These are phyloP conservation scores for Cenchrus americanus DNA, from an alignment of 176 grass and related monocot species.

Conservation along the genomic window DNA sequence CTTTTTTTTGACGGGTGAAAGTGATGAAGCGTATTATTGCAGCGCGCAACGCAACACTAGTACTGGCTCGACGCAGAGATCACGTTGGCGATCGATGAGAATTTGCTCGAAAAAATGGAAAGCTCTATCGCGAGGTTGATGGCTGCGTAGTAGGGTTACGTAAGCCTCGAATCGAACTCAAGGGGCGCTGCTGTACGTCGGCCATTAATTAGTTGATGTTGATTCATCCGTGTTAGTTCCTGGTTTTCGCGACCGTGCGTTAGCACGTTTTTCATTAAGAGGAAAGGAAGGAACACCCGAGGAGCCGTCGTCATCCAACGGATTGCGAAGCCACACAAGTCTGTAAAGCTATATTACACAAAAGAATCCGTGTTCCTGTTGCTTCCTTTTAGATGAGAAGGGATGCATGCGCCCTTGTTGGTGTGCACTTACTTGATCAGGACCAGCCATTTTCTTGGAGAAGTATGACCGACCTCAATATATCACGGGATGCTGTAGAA, in stretches of 20 bases:
- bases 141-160: neutral
- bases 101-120: constrained; percentile 19
- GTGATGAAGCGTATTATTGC: constrained; percentile 9
- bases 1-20: neutral
- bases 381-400: neutral
- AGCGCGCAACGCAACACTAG: neutral
- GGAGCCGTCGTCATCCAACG: too few species aligned
- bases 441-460: constrained; percentile 12
- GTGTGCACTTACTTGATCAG: constrained; percentile 6
- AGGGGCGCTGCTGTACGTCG: constrained; percentile 41
- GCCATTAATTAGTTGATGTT: constrained; percentile 38
- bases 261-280: too few species aligned
- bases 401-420: neutral
- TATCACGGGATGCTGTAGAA: neutral
- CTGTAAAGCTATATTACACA: too few species aligned
- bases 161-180: constrained; percentile 37
- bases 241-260: too few species aligned
- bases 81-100: neutral
- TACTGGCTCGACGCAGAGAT: neutral
- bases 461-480: neutral
- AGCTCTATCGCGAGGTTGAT: neutral
- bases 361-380: constrained; percentile 9
- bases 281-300: too few species aligned
- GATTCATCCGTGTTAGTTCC: constrained; percentile 19
- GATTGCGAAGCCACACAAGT: too few species aligned